Evolutionary conservation across 2,329 filamentous ascomycete species (phyloP), one percentile per base, ranked within the genome.

Genomic region (Dactylellina leptospora): DNA sequence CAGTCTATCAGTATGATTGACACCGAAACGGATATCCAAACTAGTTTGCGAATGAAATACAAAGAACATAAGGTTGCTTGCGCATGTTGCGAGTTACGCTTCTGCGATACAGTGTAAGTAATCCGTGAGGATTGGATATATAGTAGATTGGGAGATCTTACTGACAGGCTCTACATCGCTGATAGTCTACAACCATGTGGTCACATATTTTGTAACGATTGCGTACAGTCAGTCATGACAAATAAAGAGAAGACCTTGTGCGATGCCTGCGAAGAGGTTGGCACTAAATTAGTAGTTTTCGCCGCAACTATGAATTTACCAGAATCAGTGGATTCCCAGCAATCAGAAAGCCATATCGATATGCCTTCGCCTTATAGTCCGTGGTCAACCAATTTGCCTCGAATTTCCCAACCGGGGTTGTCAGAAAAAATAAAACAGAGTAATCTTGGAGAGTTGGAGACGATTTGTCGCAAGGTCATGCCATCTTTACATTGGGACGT

Each of bases 71-170:
- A 44, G 11, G 8, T 30, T 25, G 53, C 16, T 8, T 58, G 53
- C 13, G 53, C 53, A n/a, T 44, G 53, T n/a, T 58, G 53, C 22
- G 53, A 58, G 20, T 11, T n/a, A 9, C n/a, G 27, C n/a, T 45
- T 58, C 16, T 58, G 53, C 22, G 25, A 44, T 23, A 45, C n/a
- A 8, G 30, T 58, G 53, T 58, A 58, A 58, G 53, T 58, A 3
- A 6, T n/a, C n/a, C n/a, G n/a, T n/a, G n/a, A n/a, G n/a, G n/a
- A n/a, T n/a, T n/a, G n/a, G n/a, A n/a, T n/a, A n/a, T n/a, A n/a
- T n/a, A n/a, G n/a, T n/a, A n/a, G n/a, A n/a, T n/a, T n/a, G n/a
- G n/a, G n/a, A n/a, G n/a, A n/a, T n/a, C n/a, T n/a, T n/a, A n/a
- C n/a, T n/a, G n/a, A n/a, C n/a, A n/a, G n/a, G n/a, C n/a, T n/a